Base-by-base conservation (phyloP, 176 grass and related monocot genomes). In the Cocos nucifera region DNA sequence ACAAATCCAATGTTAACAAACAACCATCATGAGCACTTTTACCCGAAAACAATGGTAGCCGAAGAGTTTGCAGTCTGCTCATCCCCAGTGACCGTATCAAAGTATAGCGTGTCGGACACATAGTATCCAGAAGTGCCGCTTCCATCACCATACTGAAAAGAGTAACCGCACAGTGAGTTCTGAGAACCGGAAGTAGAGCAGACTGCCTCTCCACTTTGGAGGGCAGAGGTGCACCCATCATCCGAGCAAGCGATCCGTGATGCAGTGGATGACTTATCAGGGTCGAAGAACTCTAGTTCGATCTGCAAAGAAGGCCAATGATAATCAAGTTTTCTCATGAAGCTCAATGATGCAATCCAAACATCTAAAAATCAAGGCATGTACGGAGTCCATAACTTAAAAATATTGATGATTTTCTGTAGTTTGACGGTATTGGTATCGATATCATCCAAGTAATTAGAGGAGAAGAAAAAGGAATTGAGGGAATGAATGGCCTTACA, bases 121-220 rank as follows among this genome's bases (percentile, higher is more conserved):
- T 96, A 96, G 74, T 80, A 96, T 17, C 92, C 92, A 52, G 92
- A 85, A 27, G 92, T 96, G 28, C 87, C 92, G 77, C 92, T 96
- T 24, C 87, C 92, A 66, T 96, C 92, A 49, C 92, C 92, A 57
- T 96, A 96, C 59, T 86, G 89, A 69, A 96, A 90, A 77, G 92
- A 77, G 63, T 96, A 96, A 66, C 74, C 69, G 5, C 92, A 96
- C 48, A 72, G 72, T 57, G 72, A 73, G 59, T 55, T 80, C 26
- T 79, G 55, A 57, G 77, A 79, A 28, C 56, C 53, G 0, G 81
- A 79, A 20, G 54, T 63, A 58, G 85, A 69, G 59, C 92, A 96
- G 69, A 82, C 9, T 19, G 92, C 83, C 80, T 96, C 87, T 27
- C 92, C 87, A 71, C 80, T 82, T 69, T 82, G 78, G 44, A 90